Conservation (phyloP, 768 basidiomycete species). For the Boletus pseudo-olivaceus region DNA sequence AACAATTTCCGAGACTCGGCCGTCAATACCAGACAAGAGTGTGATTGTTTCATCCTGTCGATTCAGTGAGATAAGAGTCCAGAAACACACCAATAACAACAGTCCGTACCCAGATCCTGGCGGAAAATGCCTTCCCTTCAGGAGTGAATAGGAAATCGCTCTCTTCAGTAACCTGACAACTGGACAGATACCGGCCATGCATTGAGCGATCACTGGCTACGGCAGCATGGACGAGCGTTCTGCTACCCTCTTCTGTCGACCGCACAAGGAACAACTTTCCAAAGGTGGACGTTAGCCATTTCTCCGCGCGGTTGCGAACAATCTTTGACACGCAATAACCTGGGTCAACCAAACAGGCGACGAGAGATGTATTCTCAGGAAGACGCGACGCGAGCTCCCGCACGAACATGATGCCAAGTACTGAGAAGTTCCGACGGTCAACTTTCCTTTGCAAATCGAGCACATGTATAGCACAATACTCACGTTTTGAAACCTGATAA, state of each 20-base stretch:
- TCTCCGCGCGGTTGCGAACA: constrained; percentile 6
- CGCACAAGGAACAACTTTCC: constrained; percentile 19
- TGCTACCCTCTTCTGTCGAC: constrained; percentile 33
- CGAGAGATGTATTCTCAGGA: constrained; percentile 16
- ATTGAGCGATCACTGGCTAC: constrained; percentile 22
- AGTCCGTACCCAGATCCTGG: constrained; percentile 33
- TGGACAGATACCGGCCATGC: constrained; percentile 32
- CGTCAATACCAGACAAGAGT: constrained; percentile 19
- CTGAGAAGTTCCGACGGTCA: constrained; percentile 12
- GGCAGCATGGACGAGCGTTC: constrained; percentile 34
- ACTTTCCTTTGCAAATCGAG: neutral
- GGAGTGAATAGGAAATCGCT: constrained; percentile 28
- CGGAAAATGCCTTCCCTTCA: constrained; percentile 27
- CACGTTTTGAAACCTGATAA: constrained; percentile 28
- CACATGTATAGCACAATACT: neutral
- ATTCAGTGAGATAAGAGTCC: neutral
- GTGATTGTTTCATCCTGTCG: constrained; percentile 22
- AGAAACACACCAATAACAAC: neutral
- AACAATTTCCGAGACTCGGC: constrained; percentile 21
- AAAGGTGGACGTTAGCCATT: neutral
- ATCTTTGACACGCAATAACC: constrained; percentile 35
- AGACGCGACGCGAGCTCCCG: constrained; percentile 33
- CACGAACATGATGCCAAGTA: constrained; percentile 32
- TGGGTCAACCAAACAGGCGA: constrained; percentile 29
- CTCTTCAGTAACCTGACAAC: constrained; percentile 26